phyloP scores from a whole-genome alignment of 2,329 filamentous ascomycete genomes.

The Fusarium foetens region DNA sequence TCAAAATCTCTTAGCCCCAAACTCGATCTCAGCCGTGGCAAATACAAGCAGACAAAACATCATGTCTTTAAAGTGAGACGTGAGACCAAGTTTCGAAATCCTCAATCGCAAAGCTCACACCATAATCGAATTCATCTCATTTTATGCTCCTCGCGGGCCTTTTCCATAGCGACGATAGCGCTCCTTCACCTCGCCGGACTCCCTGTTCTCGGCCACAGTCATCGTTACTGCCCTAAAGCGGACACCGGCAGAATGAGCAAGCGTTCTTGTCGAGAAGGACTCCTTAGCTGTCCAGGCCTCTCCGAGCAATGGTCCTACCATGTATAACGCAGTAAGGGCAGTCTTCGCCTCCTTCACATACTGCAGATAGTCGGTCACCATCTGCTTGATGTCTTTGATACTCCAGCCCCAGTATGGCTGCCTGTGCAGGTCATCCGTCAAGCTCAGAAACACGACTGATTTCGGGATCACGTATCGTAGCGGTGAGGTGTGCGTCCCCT shows the following conservation, averaged over 20 bases:
- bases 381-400: rapidly evolving
- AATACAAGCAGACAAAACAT: no score
- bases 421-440: not conserved
- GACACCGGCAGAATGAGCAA: not conserved
- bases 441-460: not conserved
- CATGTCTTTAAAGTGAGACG: not conserved
- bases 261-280: not conserved
- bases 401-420: rapidly evolving
- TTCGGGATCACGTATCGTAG: not conserved
- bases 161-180: not conserved
- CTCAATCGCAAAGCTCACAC: no score
- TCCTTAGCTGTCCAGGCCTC: not conserved
- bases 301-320: not conserved
- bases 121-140: not conserved
- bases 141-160: not conserved
- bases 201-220: not conserved
- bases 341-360: not conserved
- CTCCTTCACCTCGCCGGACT: not conserved
- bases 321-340: not conserved
- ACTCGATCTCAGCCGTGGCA: not conserved
- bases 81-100: no score
- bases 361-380: rapidly evolving
- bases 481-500: not conserved
- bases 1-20: not conserved
- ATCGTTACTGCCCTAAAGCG: not conserved